Conservation (phyloP, 208 protist species). For the Balamuthia mandrillaris region DNA sequence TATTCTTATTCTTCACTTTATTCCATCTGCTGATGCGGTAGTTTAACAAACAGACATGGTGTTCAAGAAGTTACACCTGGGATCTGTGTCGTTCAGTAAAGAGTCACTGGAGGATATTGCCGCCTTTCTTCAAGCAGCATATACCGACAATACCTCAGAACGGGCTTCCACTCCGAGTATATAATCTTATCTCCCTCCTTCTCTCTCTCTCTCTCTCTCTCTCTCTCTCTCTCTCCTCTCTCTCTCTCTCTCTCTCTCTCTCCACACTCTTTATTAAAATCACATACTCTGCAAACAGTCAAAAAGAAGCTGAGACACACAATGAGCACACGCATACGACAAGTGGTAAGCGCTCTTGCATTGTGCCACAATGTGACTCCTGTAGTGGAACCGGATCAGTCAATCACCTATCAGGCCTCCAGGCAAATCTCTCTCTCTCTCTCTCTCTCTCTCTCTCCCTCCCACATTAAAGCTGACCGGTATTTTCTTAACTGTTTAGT, state of each 20-base stretch:
- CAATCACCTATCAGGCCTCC: constrained; percentile 51
- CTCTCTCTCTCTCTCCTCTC: too few species aligned
- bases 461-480: too few species aligned
- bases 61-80: constrained; percentile 78
- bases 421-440: too few species aligned
- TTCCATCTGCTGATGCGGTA: neutral
- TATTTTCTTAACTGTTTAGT: constrained; percentile 82
- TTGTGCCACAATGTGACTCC: constrained; percentile 96
- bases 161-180: neutral
- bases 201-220: too few species aligned
- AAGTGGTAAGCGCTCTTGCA: constrained; percentile 81
- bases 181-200: too few species aligned
- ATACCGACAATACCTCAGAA: neutral
- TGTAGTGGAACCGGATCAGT: constrained; percentile 55
- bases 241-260: too few species aligned
- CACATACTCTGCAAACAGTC: too few species aligned
- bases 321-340: constrained; percentile 60
- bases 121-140: neutral
- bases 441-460: too few species aligned
- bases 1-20: neutral
- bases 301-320: neutral
- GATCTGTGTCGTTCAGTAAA: constrained; percentile 55
- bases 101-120: constrained; percentile 54
- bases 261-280: neutral
- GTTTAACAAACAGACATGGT: constrained; percentile 53